A percentile compares a stretch with the other conserved stretches of the same genome.
phyloP scores from a whole-genome alignment of 2,329 filamentous ascomycete genomes.

The Coleophoma cylindrospora region DNA sequence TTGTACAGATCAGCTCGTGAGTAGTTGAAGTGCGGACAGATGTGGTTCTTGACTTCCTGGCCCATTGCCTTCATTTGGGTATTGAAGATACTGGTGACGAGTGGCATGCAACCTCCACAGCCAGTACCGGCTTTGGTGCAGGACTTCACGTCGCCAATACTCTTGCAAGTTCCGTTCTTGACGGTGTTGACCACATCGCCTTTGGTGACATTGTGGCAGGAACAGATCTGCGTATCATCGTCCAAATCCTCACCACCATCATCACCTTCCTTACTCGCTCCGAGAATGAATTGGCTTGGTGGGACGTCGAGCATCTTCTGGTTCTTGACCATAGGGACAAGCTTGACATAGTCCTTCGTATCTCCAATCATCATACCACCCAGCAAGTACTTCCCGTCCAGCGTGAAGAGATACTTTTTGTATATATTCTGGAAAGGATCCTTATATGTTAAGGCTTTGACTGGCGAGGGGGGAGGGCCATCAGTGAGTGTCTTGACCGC shows the following conservation, averaged over 20 bases:
- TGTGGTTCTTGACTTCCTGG: constrained; percentile 78
- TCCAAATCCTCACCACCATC: constrained; percentile 72
- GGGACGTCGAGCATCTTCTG: constrained; percentile 74
- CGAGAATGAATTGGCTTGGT: constrained; percentile 79
- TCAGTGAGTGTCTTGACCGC: constrained; percentile 46
- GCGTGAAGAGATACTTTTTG: constrained; percentile 89
- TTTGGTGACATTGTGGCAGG: constrained; percentile 89
- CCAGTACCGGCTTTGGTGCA: constrained; percentile 91
- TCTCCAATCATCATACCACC: constrained; percentile 99
- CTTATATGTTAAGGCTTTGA: constrained; percentile 83
- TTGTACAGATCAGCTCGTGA: constrained; percentile 87
- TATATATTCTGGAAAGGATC: constrained; percentile 86
- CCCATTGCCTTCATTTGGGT: constrained; percentile 81
- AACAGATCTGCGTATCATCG: constrained; percentile 86
- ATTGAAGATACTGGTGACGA: constrained; percentile 88
- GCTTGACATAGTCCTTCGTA: constrained; percentile 82
- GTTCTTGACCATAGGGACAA: constrained; percentile 81
- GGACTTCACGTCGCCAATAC: constrained; percentile 75
- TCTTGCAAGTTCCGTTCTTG: constrained; percentile 76
- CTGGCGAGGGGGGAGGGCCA: constrained; percentile 51
- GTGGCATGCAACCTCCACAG: constrained; percentile 84
- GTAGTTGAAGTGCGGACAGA: constrained; percentile 80
- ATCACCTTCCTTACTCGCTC: constrained; percentile 67
- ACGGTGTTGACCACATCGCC: constrained; percentile 68
- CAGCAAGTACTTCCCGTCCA: constrained; percentile 83